Base-by-base conservation (phyloP, 2,329 filamentous ascomycete species). In the Onygenales sp. region DNA sequence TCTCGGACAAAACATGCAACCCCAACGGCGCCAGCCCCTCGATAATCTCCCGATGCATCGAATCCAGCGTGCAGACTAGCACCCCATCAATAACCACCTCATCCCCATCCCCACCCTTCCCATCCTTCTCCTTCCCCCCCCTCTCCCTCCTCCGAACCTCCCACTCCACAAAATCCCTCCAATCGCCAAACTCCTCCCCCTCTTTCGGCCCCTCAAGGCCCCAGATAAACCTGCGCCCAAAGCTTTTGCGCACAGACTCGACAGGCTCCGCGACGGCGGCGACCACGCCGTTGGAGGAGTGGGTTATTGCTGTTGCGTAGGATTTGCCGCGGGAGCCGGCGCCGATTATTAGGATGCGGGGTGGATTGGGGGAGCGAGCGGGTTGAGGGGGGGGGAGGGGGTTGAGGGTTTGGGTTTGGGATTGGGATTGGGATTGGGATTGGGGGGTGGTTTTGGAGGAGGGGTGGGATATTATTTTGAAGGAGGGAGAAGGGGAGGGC, bases 1-100 rank as follows among this genome's bases (percentile, higher is more conserved):
- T 94, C 74, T 94, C 89, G 65, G 86, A 88, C 79, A 92, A 86
- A 59, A 93, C 80, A 66, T 93, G 87, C 51, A 93, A 70, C 1
- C 69, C 78, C 68, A 67, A 70, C 33, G 77, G 78, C 5, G 84
- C 83, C 49, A 91, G 74, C 2, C 78, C 84, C 42, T 84, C 76
- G 27, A 91, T 79, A 45, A 88, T 86, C 53, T 88, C 83, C 52
- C 80, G 81, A 68, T 94, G 88, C 75, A 87, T 81, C 70, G 90
- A 85, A 65, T 94, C 88, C n/a, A 87, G 76, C 9, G 91, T 86
- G 63, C 79, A 82, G 7, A 84, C 72, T 56, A 83, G 79, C 6
- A 77, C 74, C 0, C 73, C 81, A 53, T 84, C 81, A 4, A 83
- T 74, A 2, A 79, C 80, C 13, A 42, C 1, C 71, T 67, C 0